Percentiles rank a stretch among this genome's conserved stretches.
phyloP scores from a whole-genome alignment of 2,329 filamentous ascomycete species.

The Berkeleyomyces rouxiae region DNA sequence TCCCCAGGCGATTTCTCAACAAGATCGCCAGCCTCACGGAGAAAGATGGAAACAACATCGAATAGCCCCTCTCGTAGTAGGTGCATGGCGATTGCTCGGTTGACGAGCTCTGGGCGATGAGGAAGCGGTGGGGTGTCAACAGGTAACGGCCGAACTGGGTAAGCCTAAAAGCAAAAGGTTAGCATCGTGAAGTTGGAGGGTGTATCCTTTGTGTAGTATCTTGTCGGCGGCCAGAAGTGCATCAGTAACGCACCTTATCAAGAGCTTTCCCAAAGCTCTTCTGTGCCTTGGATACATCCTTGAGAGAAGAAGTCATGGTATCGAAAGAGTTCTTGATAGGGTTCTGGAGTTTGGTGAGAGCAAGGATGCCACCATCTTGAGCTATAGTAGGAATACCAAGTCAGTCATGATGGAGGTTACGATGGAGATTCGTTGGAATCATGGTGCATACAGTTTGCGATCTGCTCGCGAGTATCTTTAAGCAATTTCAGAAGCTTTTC shows the following conservation, averaged over 20 bases:
- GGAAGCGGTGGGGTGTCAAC: slow-evolving; percentile 40
- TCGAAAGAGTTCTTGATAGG: slow-evolving; percentile 71
- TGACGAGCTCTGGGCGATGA: slow-evolving; percentile 55
- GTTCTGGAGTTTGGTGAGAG: slow-evolving; percentile 70
- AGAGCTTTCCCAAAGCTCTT: slow-evolving; percentile 73
- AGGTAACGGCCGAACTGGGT: slow-evolving; percentile 53
- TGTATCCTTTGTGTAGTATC: too few relatives aligned
- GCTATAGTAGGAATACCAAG: slow-evolving; percentile 28
- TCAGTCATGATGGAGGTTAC: not conserved
- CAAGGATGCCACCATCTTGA: slow-evolving; percentile 52
- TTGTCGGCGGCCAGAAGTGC: not conserved
- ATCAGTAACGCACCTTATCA: slow-evolving; percentile 46
- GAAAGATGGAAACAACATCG: slow-evolving; percentile 68
- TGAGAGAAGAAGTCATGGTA: slow-evolving; percentile 61
- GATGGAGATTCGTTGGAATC: slow-evolving; percentile 12
- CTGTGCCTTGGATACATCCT: slow-evolving; percentile 66
- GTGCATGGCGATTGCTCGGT: slow-evolving; percentile 92
- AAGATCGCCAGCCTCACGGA: slow-evolving; percentile 41
- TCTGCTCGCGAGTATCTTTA: slow-evolving; percentile 52
- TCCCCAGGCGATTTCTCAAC: slow-evolving; percentile 11
- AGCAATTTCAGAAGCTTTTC: slow-evolving; percentile 70
- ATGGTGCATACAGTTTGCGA: slow-evolving; percentile 44
- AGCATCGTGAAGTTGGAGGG: too few relatives aligned
- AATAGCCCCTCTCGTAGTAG: slow-evolving; percentile 90
- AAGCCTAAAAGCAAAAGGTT: slow-evolving; percentile 29